Evolutionary conservation across 2,329 filamentous ascomycete genomes (phyloP), one percentile per base, ranked within the genome.

Genomic region (Xylariaceae sp.): DNA sequence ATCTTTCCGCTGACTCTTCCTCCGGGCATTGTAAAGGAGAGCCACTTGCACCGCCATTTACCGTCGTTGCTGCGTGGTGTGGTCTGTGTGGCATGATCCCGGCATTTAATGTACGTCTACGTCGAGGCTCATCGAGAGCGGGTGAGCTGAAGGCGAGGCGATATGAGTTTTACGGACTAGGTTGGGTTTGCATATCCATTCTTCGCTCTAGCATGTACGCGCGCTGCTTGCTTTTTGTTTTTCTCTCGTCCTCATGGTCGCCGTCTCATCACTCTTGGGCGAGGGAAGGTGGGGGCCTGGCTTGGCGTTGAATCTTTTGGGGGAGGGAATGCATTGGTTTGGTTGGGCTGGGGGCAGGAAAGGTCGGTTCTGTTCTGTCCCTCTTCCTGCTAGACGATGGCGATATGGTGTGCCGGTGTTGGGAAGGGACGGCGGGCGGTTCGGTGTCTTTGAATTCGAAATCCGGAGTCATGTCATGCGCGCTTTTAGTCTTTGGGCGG

Each of bases 1-100:
- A 21, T 65, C 63, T 46, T 66, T 74, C 6, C 32, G 32, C 32
- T 37, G 26, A 52, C 57, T 50, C 60, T 61, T 61, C 59, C 59
- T 48, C 54, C 62, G 32, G 54, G 60, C 59, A 58, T 48, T 56
- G 54, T 57, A 61, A 52, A 26, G 23, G 23, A 49, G 32, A 56
- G 40, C 54, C 44, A 37, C 32, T 19, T 49, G 20, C 40, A 20
- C 46, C 56, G 51, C 47, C n/a, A 44, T 45, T 54, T 26, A 43
- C 20, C 16, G 32, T 52, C 49, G 26, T 55, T 21, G 20, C 18
- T 29, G 32, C 44, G 44, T 20, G 41, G 23, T 45, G 9, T 37
- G 32, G 14, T 9, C 4, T 14, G 14, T 10, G 32, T 5, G 26
- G 26, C 6, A 14, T 37, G 3, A 37, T 37, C 32, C 32, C 32